Percentiles rank a stretch among this genome's conserved stretches.
Conservation (phyloP, 192 early-diverging fungal genomes). For the Endogone sp. region DNA sequence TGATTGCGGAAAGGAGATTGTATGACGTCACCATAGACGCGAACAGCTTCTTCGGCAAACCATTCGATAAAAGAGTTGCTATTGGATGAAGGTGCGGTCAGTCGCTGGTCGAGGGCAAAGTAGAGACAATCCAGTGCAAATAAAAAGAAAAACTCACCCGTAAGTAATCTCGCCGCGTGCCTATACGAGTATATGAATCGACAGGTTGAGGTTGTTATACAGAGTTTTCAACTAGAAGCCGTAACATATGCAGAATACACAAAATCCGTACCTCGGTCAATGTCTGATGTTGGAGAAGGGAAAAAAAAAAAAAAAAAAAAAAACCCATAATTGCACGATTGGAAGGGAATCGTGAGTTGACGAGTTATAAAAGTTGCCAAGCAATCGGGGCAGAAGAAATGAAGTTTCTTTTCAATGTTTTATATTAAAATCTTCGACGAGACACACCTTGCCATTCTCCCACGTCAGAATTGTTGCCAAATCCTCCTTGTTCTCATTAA, state of each 20-base stretch:
- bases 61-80: conserved; percentile 77
- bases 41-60: conserved; percentile 84
- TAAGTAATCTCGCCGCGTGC: conserved; percentile 39
- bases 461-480: conserved; percentile 77
- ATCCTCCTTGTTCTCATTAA: conserved; percentile 66
- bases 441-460: conserved; percentile 85
- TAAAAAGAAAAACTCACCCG: conserved; percentile 12
- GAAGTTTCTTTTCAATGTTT: conserved; percentile 3
- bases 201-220: too few relatives aligned
- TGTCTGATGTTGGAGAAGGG: conserved; percentile 49
- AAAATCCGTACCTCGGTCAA: too few relatives aligned
- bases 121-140: conserved; percentile 9
- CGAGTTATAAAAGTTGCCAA: background rate
- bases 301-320: too few relatives aligned
- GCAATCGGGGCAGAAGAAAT: background rate
- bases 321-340: too few relatives aligned
- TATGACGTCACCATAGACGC: conserved; percentile 75
- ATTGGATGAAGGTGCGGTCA: too few relatives aligned
- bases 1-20: conserved; percentile 48
- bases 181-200: too few relatives aligned
- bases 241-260: too few relatives aligned
- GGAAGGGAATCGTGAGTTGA: conserved; percentile 6
- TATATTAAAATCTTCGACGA: conserved; percentile 1
- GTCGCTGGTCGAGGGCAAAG: background rate
- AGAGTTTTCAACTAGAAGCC: too few relatives aligned